phyloP scores from a whole-genome alignment of 306 rosid species.

The Aeschynomene evenia region DNA sequence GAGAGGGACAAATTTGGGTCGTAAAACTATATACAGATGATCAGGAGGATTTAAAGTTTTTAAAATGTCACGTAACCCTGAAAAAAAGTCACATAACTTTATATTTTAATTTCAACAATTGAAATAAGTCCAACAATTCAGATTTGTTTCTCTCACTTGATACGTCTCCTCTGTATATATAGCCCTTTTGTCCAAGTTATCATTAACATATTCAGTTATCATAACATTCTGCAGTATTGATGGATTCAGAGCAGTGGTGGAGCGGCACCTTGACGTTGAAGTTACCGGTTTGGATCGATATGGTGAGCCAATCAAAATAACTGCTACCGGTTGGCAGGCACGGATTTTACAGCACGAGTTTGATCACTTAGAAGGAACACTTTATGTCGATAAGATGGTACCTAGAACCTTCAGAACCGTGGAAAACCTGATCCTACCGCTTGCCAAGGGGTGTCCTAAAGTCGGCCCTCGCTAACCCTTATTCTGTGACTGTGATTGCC shows the following conservation, averaged over 20 bases:
- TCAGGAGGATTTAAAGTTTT: too few relatives aligned
- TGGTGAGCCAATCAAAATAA: conserved; percentile 61
- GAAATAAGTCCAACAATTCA: too few relatives aligned
- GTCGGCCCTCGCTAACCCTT: conserved; percentile 52
- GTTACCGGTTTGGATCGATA: conserved; percentile 77
- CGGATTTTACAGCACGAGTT: conserved; percentile 90
- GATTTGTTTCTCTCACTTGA: too few relatives aligned
- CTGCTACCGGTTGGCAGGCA: conserved; percentile 93
- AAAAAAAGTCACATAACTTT: too few relatives aligned
- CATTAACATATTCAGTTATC: conserved; percentile 17
- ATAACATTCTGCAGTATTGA: conserved; percentile 60
- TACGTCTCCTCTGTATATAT: too few relatives aligned
- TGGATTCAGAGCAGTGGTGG: conserved; percentile 81
- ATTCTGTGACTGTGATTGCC: neutral
- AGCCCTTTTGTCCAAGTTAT: neutral
- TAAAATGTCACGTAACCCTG: too few relatives aligned
- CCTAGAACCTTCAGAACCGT: conserved; percentile 76
- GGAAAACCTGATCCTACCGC: conserved; percentile 73
- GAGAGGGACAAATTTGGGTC: too few relatives aligned
- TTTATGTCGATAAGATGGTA: conserved; percentile 87
- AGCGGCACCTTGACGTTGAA: conserved; percentile 82
- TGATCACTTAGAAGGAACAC: conserved; percentile 86
- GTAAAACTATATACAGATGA: too few relatives aligned
- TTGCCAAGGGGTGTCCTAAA: conserved; percentile 79
- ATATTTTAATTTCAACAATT: too few relatives aligned